Base-by-base conservation (phyloP, 75 land plant species). In the Sequoia sempervirens region DNA sequence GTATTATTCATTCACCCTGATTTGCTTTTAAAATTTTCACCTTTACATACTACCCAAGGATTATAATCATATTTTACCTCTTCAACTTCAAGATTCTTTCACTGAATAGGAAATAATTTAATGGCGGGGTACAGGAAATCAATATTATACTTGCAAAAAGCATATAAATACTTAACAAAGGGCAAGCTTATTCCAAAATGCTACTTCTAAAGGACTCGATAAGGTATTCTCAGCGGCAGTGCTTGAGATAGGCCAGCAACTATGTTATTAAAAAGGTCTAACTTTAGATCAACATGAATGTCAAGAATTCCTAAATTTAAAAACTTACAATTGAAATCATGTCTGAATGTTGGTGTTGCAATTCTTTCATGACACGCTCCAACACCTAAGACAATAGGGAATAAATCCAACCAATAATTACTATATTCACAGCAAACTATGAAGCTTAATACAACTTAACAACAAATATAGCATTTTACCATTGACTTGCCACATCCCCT, bases 401-500 rank as follows among this genome's bases (percentile, higher is more conserved):
- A 82, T 18, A 45, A 75, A 54, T 15, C 32, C 82, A 54, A 14
- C 12, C 14, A 45, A 45, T 52, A 50, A 52, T 32, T 81, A 52
- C 58, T 12, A 9, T 18, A 81, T 28, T 32, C 38, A 80, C 14
- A 75, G 64, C 1, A 41, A 18, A 78, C 26, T 43, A 78, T 17
- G 69, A 40, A 43, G 17, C 28, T 69, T 13, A 56, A 45, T 14
- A 79, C 34, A 1, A 40, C 83, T 85, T 30, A 54, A 53, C 26
- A 84, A 84, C 53, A 15, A 68, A 38, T 14, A 50, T 41, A 14
- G 40, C 23, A 18, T 18, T 40, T 40, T 85, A 97, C 99, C 91
- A 91, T 93, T 64, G 86, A 75, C 86, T 96, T 96, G 28, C 99
- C 99, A 81, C 91, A 94, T 32, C 99, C 99, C 17, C 96, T 90